phyloP scores from a whole-genome alignment of 2,329 filamentous ascomycete genomes.

The Fusarium tanahbumbuense region DNA sequence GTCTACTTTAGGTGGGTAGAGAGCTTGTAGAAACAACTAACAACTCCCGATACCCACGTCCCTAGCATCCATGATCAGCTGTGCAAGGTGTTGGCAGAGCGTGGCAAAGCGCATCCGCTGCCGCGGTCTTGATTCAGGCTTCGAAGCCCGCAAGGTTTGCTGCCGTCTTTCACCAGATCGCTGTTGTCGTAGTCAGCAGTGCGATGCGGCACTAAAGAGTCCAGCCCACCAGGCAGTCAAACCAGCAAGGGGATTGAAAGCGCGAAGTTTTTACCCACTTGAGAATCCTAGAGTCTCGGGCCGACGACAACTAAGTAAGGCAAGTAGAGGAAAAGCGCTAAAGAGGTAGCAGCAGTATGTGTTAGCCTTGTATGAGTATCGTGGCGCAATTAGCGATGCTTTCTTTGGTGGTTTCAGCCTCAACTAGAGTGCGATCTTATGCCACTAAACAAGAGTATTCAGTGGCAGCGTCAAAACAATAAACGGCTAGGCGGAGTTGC shows the following conservation, averaged over 20 bases:
- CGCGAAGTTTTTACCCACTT: slow-evolving; percentile 8
- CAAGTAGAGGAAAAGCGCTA: slow-evolving; percentile 15
- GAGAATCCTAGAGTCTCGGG: slow-evolving; percentile 18
- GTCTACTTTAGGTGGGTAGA: slow-evolving; percentile 15
- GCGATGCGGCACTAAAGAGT: slow-evolving; percentile 22
- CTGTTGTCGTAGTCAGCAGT: slow-evolving; percentile 21
- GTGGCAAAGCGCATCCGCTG: slow-evolving; percentile 33
- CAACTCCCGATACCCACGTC: slow-evolving; percentile 27
- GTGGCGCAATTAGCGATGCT: background rate
- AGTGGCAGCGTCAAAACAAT: background rate
- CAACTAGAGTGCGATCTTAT: slow-evolving; percentile 24
- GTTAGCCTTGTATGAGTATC: background rate
- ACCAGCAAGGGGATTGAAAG: slow-evolving; percentile 7
- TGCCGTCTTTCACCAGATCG: slow-evolving; percentile 1
- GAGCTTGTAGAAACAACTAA: slow-evolving; percentile 17
- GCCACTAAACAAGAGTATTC: slow-evolving; percentile 16
- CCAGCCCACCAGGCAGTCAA: slow-evolving; percentile 26
- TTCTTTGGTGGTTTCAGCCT: slow-evolving; percentile 39
- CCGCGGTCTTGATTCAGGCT: slow-evolving; percentile 22
- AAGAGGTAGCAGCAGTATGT: background rate
- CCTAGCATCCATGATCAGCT: slow-evolving; percentile 33
- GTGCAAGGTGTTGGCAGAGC: slow-evolving; percentile 32
- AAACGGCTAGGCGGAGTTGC: background rate
- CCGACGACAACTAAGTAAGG: background rate
- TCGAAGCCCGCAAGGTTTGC: background rate